These are phyloP conservation scores for Cubamyces sp. DNA, from an alignment of 768 basidiomycete genomes.

Conservation along the genomic window DNA sequence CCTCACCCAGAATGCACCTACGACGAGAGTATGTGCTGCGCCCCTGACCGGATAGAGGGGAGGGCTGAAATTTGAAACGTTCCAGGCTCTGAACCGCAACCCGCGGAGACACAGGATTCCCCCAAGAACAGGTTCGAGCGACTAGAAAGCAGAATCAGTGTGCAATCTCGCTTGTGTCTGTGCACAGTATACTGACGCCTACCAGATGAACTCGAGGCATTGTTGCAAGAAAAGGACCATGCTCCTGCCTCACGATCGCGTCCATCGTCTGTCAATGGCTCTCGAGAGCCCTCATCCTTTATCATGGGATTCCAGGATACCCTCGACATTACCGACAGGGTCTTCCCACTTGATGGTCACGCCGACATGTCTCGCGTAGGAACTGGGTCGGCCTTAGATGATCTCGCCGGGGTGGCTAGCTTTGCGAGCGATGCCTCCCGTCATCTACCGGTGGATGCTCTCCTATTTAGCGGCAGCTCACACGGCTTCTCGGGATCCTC, in stretches of 20 bases:
- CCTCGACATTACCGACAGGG: too few species aligned
- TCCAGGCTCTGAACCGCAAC: constrained; percentile 47
- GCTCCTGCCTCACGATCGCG: constrained; percentile 4
- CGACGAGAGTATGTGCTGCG: constrained; percentile 59
- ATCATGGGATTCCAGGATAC: neutral
- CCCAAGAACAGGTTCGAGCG: constrained; percentile 66
- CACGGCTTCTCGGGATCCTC: neutral
- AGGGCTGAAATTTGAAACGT: neutral
- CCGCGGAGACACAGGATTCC: constrained; percentile 44
- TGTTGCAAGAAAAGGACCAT: constrained; percentile 62
- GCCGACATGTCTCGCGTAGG: neutral
- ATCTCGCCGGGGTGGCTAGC: constrained; percentile 20
- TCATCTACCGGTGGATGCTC: neutral
- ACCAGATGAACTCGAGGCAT: constrained; percentile 69
- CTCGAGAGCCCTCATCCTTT: neutral
- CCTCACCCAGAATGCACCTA: constrained; percentile 73
- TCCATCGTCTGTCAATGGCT: neutral
- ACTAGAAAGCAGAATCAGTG: constrained; percentile 71
- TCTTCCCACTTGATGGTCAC: neutral
- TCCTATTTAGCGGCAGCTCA: constrained; percentile 1
- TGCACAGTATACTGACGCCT: neutral
- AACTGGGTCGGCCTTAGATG: constrained; percentile 10
- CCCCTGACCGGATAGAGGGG: neutral
- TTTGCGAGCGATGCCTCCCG: neutral
- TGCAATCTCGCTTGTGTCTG: constrained; percentile 30